These are phyloP conservation scores for Nicotiana undulata DNA, from an alignment of 257 asterid genomes.

Conservation along the genomic window DNA sequence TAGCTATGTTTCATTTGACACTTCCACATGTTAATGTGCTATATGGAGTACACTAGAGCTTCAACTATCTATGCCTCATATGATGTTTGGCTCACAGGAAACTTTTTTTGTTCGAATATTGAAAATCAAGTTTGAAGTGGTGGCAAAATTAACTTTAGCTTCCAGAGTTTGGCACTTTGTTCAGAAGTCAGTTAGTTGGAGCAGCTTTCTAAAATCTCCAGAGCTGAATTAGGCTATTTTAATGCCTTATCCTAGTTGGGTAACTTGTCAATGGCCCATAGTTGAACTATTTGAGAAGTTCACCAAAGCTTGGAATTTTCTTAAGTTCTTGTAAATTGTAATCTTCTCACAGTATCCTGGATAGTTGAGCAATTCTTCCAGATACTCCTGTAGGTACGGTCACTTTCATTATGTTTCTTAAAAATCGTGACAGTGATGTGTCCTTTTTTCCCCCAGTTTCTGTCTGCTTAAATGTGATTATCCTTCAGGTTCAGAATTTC, in stretches of 20 bases:
- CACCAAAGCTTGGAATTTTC: neutral
- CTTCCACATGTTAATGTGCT: neutral
- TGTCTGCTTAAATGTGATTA: neutral
- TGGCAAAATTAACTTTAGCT: neutral
- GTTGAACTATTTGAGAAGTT: neutral
- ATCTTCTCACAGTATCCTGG: neutral
- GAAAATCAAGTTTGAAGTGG: neutral
- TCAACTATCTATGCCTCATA: neutral
- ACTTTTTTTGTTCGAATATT: neutral
- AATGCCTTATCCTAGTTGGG: neutral
- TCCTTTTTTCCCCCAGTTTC: neutral
- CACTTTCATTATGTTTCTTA: neutral
- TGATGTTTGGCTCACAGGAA: neutral
- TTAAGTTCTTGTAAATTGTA: neutral
- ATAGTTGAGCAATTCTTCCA: neutral
- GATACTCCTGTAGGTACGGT: neutral
- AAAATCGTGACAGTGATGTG: neutral
- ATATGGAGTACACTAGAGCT: neutral
- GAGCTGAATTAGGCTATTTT: neutral
- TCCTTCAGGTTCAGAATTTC: neutral
- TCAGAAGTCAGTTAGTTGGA: neutral
- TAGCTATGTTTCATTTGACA: neutral
- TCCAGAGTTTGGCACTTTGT: neutral
- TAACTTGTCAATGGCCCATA: conserved; percentile 1
- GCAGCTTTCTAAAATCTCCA: neutral